These are phyloP conservation scores for Ophiostoma sp. DNA, from an alignment of 2,329 filamentous ascomycete genomes.

Conservation along the genomic window DNA sequence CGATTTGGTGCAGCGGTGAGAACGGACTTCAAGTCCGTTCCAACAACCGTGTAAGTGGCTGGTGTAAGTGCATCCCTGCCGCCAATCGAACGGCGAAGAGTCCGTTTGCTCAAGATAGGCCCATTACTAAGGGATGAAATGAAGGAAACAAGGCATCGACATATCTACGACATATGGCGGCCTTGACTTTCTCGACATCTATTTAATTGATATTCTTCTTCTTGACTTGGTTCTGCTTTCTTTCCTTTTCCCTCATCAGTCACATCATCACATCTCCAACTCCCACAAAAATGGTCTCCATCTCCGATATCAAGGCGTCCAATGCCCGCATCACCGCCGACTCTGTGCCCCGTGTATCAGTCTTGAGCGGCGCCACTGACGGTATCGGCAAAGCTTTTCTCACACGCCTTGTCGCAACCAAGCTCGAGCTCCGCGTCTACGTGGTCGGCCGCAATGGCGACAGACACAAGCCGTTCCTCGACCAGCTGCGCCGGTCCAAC, in stretches of 20 bases:
- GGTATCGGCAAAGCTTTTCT: conserved; percentile 22
- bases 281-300: conserved; percentile 8
- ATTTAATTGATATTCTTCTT: not conserved
- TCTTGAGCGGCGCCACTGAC: conserved; percentile 15
- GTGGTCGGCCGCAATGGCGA: conserved; percentile 17
- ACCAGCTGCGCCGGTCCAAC: conserved; percentile 7
- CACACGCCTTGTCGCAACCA: conserved; percentile 4
- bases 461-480: conserved; percentile 13
- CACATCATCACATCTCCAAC: not conserved
- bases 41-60: not conserved
- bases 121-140: not conserved
- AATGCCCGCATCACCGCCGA: conserved; percentile 8
- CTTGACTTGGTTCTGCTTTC: not conserved
- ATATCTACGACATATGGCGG: not conserved
- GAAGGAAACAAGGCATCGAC: not conserved
- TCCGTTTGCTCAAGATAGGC: not conserved
- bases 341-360: not conserved
- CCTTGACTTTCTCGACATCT: not conserved
- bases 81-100: not conserved
- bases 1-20: not conserved
- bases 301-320: conserved; percentile 21
- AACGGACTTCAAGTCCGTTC: conserved; percentile 9
- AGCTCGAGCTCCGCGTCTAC: conserved; percentile 13
- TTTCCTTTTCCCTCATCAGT: not conserved
- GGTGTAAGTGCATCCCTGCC: not conserved